Evolutionary conservation across 129 eudicot genomes (phyloP).

Genomic region (Flaveria bidentis): DNA sequence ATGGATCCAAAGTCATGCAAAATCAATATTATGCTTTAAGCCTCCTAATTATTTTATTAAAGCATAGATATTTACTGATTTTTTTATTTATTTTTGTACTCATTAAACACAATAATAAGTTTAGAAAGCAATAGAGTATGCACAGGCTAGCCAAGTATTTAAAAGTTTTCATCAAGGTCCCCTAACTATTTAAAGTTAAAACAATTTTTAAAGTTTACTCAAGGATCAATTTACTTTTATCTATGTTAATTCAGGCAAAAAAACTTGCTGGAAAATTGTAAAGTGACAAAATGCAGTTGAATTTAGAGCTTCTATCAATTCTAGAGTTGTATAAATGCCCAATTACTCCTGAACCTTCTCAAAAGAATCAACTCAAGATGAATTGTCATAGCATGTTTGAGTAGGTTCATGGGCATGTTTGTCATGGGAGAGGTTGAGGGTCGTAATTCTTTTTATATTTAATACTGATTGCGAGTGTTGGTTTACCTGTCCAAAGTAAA

Average conservation of each 20-base stretch:
- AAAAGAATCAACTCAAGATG: not conserved
- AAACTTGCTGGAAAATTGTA: not conserved
- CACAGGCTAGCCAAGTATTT: too few relatives aligned
- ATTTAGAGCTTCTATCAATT: not conserved
- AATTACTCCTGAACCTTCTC: not conserved
- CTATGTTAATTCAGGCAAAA: too few relatives aligned
- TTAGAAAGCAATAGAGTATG: too few relatives aligned
- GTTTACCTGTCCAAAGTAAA: not conserved
- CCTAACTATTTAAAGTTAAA: not conserved
- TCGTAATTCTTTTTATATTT: not conserved
- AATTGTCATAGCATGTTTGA: not conserved
- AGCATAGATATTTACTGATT: too few relatives aligned
- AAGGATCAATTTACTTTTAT: not conserved
- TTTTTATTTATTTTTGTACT: too few relatives aligned
- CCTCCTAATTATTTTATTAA: too few relatives aligned
- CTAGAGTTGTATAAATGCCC: not conserved
- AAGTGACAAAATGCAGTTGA: not conserved
- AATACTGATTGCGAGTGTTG: not conserved
- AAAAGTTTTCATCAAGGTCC: not conserved
- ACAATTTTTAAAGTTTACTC: not conserved
- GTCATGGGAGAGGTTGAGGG: not conserved
- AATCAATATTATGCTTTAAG: too few relatives aligned
- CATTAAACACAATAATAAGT: too few relatives aligned
- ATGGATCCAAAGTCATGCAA: too few relatives aligned
- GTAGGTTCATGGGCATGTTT: not conserved